Evolutionary conservation across 768 basidiomycete genomes (phyloP), one percentile per base, ranked within the genome.

Genomic region (Russula ochroleuca): DNA sequence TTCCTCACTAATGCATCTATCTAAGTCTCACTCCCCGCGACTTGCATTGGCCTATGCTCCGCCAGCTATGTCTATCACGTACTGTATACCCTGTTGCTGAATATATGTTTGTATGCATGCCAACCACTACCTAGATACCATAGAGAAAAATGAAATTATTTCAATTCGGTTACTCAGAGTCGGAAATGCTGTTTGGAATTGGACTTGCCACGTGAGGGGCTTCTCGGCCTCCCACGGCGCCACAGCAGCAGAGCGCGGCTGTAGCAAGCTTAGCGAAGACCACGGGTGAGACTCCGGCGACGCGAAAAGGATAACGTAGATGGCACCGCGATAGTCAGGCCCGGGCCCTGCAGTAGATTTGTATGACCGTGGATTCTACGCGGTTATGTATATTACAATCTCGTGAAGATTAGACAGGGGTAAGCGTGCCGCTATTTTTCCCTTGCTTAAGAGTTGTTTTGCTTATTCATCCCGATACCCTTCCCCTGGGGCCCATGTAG

Each of bases 371-470:
- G 7, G 97, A 99, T 75, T 97, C 97, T 33, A 98, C 95, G 41
- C 85, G 85, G 74, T 77, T 98, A 40, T 98, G 98, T 72, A 40
- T 98, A 98, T 72, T 81, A 94, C 62, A 94, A 84, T 71, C 80
- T 98, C 48, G 87, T 92, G 75, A 98, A 98, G 83, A 96, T 98
- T 72, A 96, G 96, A 45, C 96, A 98, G 75, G 97, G 96, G 94
- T 96, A 69, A 72, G 89, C 77, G 0, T 23, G 13, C 43, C 43
- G 17, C 21, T 13, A 43, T 4, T 8, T 33, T 33, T 33, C 35
- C 25, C 48, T 17, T 1, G 5, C 13, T 33, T 25, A 28, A 9
- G 21, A 3, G 25, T 70, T 61, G 19, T 17, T 23, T 67, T 61
- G 6, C 31, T 31, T 25, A 56, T 65, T 62, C 35, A 8, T 8